Base-by-base conservation (phyloP, 2,329 filamentous ascomycete species). In the Botryotinia calthae region DNA sequence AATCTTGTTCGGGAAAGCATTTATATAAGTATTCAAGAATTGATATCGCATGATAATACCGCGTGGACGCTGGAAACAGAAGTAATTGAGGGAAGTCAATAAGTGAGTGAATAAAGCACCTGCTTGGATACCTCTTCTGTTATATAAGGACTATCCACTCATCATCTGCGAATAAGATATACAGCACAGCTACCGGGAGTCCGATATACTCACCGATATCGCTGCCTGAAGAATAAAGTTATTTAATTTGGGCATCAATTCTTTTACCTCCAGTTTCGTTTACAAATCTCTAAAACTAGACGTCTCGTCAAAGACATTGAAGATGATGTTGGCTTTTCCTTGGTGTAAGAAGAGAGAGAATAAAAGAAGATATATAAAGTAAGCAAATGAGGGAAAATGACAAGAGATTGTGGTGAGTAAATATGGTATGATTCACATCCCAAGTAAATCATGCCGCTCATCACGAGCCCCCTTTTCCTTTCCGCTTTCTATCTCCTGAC, bases 381-480 rank as follows among this genome's bases (percentile, higher is more conserved):
- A 54, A 12, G 14, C 4, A 54, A n/a, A 34, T 34, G n/a, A n/a
- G n/a, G n/a, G n/a, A n/a, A n/a, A n/a, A n/a, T n/a, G n/a, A n/a
- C n/a, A n/a, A n/a, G n/a, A n/a, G n/a, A n/a, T n/a, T n/a, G n/a
- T n/a, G 34, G 34, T 34, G 34, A 34, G 34, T 34, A 6, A 34
- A 7, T 34, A 34, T n/a, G 0, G 25, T 2, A 51, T 28, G n/a
- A 54, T 54, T 54, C n/a, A 28, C 51, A 54, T 28, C 28, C 6
- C n/a, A 54, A 6, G 0, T 6, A 25, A n/a, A 1, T 1, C 2
- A n/a, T 0, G 10, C 12, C 22, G 7, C 10, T 34, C 9, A 51
- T 9, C 46, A 9, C 46, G 25, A 12, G 9, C 46, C 10, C 48
- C 2, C 10, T 1, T n/a, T 14, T 5, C 12, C 12, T n/a, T 25